Evolutionary conservation across 345 rosid genomes (phyloP).

Genomic region (Laguncularia racemosa): DNA sequence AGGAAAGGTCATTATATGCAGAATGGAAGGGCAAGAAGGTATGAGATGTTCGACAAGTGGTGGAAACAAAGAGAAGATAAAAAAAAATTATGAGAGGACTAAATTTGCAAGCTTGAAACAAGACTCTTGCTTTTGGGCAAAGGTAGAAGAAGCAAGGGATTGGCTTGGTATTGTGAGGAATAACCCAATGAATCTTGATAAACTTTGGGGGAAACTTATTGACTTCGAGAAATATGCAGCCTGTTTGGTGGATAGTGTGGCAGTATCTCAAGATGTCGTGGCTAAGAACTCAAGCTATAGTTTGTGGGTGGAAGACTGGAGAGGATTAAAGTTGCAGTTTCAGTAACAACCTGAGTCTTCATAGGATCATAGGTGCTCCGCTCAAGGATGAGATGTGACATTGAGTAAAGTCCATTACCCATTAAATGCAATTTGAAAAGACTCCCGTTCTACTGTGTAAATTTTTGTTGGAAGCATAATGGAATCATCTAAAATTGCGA

Average conservation of each 20-base stretch:
- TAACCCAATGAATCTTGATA: slow-evolving; percentile 12
- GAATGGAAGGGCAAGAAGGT: slow-evolving; percentile 64
- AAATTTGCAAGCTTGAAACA: slow-evolving; percentile 59
- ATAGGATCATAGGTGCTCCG: too few relatives aligned
- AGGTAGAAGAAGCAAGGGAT: slow-evolving; percentile 73
- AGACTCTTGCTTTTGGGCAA: slow-evolving; percentile 82
- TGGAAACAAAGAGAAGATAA: slow-evolving; percentile 23
- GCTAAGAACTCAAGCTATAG: slow-evolving; percentile 56
- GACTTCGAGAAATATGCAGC: slow-evolving; percentile 34
- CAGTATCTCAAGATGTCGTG: slow-evolving; percentile 61
- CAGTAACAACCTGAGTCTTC: too few relatives aligned
- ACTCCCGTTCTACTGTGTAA: too few relatives aligned
- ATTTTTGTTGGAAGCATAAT: too few relatives aligned
- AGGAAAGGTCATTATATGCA: slow-evolving; percentile 37
- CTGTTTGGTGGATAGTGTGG: slow-evolving; percentile 32
- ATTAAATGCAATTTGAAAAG: too few relatives aligned
- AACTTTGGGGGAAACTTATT: slow-evolving; percentile 27
- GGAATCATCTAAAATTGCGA: too few relatives aligned
- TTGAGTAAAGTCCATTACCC: too few relatives aligned
- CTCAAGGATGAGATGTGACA: too few relatives aligned
- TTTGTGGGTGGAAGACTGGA: slow-evolving; percentile 41
- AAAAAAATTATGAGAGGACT: slow-evolving; percentile 30
- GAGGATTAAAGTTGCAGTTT: slow-evolving; percentile 22
- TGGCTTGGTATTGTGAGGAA: slow-evolving; percentile 34
- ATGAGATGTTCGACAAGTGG: slow-evolving; percentile 57